A percentile compares a stretch with the other conserved stretches of the same genome.
phyloP scores from a whole-genome alignment of 768 basidiomycete genomes.

The Solioccasus polychromus region DNA sequence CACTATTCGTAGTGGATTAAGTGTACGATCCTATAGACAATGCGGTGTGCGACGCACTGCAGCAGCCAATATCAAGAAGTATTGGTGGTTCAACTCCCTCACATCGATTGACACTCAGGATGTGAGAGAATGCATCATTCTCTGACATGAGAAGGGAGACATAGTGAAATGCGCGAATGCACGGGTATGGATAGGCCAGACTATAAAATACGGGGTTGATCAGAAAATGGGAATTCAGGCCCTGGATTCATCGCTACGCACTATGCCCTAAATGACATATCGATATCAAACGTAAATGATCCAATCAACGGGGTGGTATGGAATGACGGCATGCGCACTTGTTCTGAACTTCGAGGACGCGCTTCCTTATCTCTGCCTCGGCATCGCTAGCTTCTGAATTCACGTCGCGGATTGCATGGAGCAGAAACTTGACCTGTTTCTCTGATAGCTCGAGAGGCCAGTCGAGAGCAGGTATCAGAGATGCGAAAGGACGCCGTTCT shows the following conservation, averaged over 20 bases:
- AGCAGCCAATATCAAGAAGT: constrained; percentile 7
- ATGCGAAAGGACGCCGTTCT: constrained; percentile 3
- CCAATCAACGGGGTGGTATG: too few relatives aligned
- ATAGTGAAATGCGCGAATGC: constrained; percentile 1
- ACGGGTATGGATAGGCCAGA: constrained; percentile 3
- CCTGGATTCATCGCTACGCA: neutral
- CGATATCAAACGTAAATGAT: neutral
- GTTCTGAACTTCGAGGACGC: neutral
- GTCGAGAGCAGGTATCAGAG: constrained; percentile 2
- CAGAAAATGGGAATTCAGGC: too few relatives aligned
- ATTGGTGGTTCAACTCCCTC: neutral
- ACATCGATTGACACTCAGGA: neutral
- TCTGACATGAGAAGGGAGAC: constrained; percentile 1
- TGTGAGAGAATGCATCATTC: neutral
- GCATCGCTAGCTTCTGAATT: neutral
- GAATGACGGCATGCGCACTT: too few relatives aligned
- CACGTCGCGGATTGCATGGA: constrained; percentile 1
- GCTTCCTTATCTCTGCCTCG: neutral
- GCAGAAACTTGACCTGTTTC: constrained; percentile 1
- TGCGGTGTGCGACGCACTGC: constrained; percentile 1
- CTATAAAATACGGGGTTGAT: neutral
- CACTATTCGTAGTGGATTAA: neutral
- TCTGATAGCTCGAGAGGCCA: neutral
- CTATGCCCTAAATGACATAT: constrained; percentile 2
- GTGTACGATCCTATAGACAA: neutral